Evolutionary conservation across 495 filamentous ascomycete genomes (phyloP).

Genomic region (Cudoniella acicularis): DNA sequence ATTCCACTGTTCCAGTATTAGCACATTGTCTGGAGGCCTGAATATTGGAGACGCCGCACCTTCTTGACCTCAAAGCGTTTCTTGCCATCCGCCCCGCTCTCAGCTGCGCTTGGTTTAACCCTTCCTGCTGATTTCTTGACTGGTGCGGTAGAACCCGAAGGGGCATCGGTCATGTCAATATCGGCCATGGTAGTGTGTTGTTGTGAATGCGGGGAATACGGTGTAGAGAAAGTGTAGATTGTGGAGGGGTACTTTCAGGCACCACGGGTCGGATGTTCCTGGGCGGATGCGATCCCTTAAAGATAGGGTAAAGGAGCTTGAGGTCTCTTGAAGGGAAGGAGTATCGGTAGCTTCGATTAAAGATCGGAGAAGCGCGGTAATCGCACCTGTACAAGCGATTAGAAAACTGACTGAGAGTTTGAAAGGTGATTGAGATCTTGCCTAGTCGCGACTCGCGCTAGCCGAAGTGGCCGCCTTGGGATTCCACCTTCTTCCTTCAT

Average conservation of each 20-base stretch:
- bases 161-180: slow-evolving; percentile 92
- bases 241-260: slow-evolving; percentile 19
- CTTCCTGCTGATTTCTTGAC: slow-evolving; percentile 58
- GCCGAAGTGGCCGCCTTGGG: no score
- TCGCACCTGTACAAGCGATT: no score
- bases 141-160: slow-evolving; percentile 41
- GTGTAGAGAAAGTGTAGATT: slow-evolving; percentile 1
- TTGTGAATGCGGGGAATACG: slow-evolving; percentile 6
- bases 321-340: no score
- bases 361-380: no score
- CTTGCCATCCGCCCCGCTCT: slow-evolving; percentile 64
- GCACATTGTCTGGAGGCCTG: neutral
- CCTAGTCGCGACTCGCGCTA: no score
- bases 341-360: no score
- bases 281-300: neutral
- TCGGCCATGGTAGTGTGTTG: slow-evolving; percentile 69
- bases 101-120: slow-evolving; percentile 45
- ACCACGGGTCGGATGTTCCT: neutral
- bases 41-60: slow-evolving; percentile 45
- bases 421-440: no score
- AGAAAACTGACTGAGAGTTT: no score
- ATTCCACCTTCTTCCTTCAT: no score
- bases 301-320: no score
- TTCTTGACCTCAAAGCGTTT: slow-evolving; percentile 99
- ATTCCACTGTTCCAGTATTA: slow-evolving; percentile 70